Percentiles rank a stretch among this genome's conserved stretches.
Conservation (phyloP, 169 alveolate species). For the Plasmodium blacklocki region DNA sequence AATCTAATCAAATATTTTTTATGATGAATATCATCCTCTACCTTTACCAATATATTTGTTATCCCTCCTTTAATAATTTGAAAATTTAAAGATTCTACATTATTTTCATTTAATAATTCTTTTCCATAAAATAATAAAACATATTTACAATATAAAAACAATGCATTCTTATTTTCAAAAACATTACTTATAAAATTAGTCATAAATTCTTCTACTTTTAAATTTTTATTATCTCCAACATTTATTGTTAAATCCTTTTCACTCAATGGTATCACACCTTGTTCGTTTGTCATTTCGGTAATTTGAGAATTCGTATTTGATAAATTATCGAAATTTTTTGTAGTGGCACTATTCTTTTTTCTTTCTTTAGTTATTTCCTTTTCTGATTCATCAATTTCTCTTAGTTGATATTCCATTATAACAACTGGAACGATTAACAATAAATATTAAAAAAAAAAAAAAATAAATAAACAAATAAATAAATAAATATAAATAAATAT, state of each 20-base stretch:
- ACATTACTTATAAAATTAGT: conserved; percentile 21
- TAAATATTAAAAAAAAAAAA: background rate
- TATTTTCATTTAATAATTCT: conserved; percentile 22
- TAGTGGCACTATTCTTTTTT: background rate
- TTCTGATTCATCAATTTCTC: conserved; percentile 10
- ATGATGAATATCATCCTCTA: conserved; percentile 67
- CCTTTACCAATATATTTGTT: conserved; percentile 82
- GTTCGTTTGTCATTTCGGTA: conserved; percentile 25
- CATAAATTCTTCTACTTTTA: conserved; percentile 28
- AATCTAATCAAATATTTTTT: conserved; percentile 78
- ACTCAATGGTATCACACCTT: conserved; percentile 26
- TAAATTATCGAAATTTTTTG: background rate
- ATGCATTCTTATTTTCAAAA: conserved; percentile 36
- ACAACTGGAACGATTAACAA: too few relatives aligned
- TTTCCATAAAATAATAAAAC: conserved; percentile 65
- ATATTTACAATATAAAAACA: conserved; percentile 59
- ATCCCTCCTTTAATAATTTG: conserved; percentile 79
- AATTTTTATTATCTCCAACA: conserved; percentile 12
- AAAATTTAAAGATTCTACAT: conserved; percentile 25
- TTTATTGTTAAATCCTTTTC: conserved; percentile 14
- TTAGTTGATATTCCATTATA: too few relatives aligned
- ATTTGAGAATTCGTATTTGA: conserved; percentile 28
- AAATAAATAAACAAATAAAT: too few relatives aligned
- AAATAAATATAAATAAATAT: too few relatives aligned
- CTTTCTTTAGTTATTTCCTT: background rate